Base-by-base conservation (phyloP, 129 eudicot genomes). In the Chrysanthemum makinoi region DNA sequence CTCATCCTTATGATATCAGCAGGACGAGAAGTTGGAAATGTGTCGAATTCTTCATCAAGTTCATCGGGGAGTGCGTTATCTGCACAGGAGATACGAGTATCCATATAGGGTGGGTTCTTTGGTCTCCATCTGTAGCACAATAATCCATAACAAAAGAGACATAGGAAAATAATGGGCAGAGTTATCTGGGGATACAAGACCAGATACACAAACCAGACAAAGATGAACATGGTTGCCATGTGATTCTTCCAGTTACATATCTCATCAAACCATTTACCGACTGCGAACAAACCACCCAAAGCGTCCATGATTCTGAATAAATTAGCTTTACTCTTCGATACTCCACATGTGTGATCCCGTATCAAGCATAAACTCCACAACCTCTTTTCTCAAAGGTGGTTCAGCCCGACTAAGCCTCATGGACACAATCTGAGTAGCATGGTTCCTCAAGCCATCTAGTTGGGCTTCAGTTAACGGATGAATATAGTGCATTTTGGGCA, bases 401-500 rank as follows among this genome's bases (percentile, higher is more conserved):
- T 89, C 96, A 0, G 98, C 95, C 49, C 89, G 80, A 59, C 95
- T 77, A 10, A 92, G 84, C 26, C 95, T 78, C 10, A 83, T 75
- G 24, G 98, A 87, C 79, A 89, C 89, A 68, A 89, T 81, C 22
- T 68, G 62, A 12, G 85, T 86, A 20, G 95, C 98, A 50, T 87
- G 87, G 75, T 56, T 68, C 19, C 98, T 88, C 6, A 87, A 63
- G 70, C 49, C 63, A 46, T 89, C 89, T 3, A 80, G 91, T 72
- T 92, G 91, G 65, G 66, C 17, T 9, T 83, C 68, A 0, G 73
- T 72, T 75, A 92, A 72, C 2, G 96, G 98, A 65, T 80, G 80
- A 46, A 73, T 74, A 44, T 89, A 89, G 48, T 92, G 95, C 98
- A 92, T 86, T 70, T 89, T 92, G 2, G 98, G 98, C 55, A 92